Percentiles rank a stretch among this genome's conserved stretches.
Conservation (phyloP, 1,284 basidiomycete genomes). For the Ceratobasidium sp. region DNA sequence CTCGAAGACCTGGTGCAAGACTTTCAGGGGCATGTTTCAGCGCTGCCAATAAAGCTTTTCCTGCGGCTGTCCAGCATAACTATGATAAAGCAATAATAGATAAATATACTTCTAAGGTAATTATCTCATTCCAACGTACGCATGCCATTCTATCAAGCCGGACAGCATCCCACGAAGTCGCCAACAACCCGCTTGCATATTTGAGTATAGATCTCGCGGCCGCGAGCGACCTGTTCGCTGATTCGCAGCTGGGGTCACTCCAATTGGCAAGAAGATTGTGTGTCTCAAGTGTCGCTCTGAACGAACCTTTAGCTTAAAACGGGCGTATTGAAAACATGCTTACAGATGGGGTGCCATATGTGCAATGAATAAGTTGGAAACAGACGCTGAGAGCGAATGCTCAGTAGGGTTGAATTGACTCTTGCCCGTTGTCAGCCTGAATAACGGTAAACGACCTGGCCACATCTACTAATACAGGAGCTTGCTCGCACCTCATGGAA, state of each 20-base stretch:
- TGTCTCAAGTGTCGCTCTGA: background rate
- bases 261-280: constrained; percentile 14
- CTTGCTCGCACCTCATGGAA: background rate
- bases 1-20: constrained; percentile 31
- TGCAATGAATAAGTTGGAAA: constrained; percentile 26
- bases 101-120: background rate
- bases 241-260: constrained; percentile 36
- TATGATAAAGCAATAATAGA: background rate
- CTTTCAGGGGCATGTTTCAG: constrained; percentile 26
- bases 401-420: constrained; percentile 15
- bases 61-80: constrained; percentile 16
- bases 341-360: constrained; percentile 27
- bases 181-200: background rate
- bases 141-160: constrained; percentile 12
- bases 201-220: constrained; percentile 10
- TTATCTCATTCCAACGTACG: background rate
- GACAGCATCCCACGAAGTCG: constrained; percentile 16
- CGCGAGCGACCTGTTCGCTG: constrained; percentile 10
- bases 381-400: constrained; percentile 7
- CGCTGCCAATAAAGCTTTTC: background rate
- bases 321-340: background rate
- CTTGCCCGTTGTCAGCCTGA: background rate
- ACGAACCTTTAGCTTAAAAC: background rate
- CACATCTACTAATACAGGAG: too few relatives aligned
- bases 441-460: background rate